Base-by-base conservation (phyloP, 2,329 filamentous ascomycete genomes). In the Sphaerostilbella broomeana region DNA sequence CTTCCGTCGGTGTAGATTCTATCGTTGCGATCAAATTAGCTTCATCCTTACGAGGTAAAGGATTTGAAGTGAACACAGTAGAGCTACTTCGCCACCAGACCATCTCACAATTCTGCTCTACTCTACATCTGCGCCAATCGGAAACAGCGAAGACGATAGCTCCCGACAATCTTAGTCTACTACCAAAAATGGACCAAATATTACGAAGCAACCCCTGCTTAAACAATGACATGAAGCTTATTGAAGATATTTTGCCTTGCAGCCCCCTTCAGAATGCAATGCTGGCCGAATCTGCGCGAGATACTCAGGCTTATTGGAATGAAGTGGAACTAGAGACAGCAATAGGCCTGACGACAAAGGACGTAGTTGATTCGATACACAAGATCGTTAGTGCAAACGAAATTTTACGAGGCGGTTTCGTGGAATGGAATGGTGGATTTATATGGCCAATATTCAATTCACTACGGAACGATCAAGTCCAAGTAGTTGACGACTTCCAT, bases 201-300 rank as follows among this genome's bases (percentile, higher is more conserved):
- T n/a, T 49, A 12, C 30, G 38, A 11, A 39, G 48, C 5, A 48
- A 50, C 20, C 16, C 50, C 6, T 38, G 21, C 7, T 17, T 51
- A 6, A 28, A 44, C 5, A 33, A 33, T 26, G 43, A 58, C 6
- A 26, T 48, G 7, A 44, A 51, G 2, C 40, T 58, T 3, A 46
- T 68, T 8, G 60, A 69, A 22, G 59, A 64, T 17, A 51, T 80
- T n/a, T 55, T 72, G 13, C 71, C 72, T 4, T 92, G 86, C 56
- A 89, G 81, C 4, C 72, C 79, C 11, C 67, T 92, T 8, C 89
- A 95, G 51, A 65, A 73, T 13, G 80, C 86, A 2, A 94, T 95
- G 86, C 68, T 95, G 12, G 69, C 76, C 0, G 86, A 94, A 61
- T 89, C 86, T 1, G 60, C 69, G 3, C 68, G 65, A 13, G 67